Conservation (phyloP, 768 basidiomycete genomes). For the Crepidotus variabilis region DNA sequence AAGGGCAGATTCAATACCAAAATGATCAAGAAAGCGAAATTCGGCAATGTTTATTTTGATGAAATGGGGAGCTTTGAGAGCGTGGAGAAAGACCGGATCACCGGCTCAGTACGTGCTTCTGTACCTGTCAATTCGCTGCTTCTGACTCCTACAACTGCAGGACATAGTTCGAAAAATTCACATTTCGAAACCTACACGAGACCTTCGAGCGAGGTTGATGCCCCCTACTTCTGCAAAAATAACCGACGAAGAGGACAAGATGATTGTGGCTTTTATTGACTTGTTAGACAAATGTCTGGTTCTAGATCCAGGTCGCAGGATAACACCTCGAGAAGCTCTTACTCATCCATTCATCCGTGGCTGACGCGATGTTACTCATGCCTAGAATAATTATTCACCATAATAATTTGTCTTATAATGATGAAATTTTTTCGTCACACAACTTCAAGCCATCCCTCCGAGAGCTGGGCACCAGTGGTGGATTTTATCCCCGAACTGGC, state of each 20-base stretch:
- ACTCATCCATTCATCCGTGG: conserved; percentile 80
- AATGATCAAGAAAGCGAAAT: conserved; percentile 92
- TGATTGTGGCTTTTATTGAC: conserved; percentile 80
- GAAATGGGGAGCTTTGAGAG: conserved; percentile 85
- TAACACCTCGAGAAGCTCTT: conserved; percentile 89
- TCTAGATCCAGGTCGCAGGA: conserved; percentile 81
- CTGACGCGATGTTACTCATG: conserved; percentile 11
- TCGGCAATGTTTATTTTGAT: conserved; percentile 91
- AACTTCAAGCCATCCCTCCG: too few relatives aligned
- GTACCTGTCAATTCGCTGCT: neutral
- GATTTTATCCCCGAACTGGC: too few relatives aligned
- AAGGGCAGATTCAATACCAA: conserved; percentile 92
- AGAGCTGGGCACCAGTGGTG: too few relatives aligned
- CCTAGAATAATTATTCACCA: neutral
- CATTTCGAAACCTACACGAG: conserved; percentile 77
- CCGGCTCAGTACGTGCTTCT: conserved; percentile 65
- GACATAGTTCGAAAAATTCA: conserved; percentile 79
- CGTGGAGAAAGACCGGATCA: conserved; percentile 80
- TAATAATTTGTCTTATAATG: neutral
- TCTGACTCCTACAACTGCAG: conserved; percentile 35
- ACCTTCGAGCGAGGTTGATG: conserved; percentile 79
- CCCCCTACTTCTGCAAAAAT: conserved; percentile 74
- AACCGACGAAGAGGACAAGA: conserved; percentile 85
- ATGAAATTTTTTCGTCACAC: neutral
- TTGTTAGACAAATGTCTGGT: conserved; percentile 87